Percentiles rank a stretch among this genome's conserved stretches.
Evolutionary conservation across 805 yeast genomes (phyloP).

Genomic region (Cyberlindnera veronae): DNA sequence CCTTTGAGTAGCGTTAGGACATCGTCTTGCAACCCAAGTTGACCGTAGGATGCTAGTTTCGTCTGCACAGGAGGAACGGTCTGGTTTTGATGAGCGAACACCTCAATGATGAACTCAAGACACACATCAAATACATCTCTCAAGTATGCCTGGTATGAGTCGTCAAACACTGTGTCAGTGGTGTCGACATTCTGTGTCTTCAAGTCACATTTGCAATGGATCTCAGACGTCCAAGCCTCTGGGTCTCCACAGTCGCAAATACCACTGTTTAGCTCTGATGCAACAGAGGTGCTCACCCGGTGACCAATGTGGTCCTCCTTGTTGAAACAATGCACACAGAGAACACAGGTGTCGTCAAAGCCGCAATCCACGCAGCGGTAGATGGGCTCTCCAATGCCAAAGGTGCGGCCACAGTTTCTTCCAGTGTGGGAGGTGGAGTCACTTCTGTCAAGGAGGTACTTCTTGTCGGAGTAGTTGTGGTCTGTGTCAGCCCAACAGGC

Average conservation of each 20-base stretch:
- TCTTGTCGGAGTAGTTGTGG: background rate
- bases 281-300: slow-evolving; percentile 47
- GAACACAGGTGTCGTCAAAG: slow-evolving; percentile 72
- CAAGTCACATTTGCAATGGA: slow-evolving; percentile 47
- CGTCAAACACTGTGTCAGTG: slow-evolving; percentile 26
- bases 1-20: background rate
- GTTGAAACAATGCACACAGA: slow-evolving; percentile 72
- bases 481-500: slow-evolving; percentile 8
- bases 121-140: slow-evolving; percentile 31
- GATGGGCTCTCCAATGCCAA: slow-evolving; percentile 59
- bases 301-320: slow-evolving; percentile 65
- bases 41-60: background rate
- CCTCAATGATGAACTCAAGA: slow-evolving; percentile 43
- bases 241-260: slow-evolving; percentile 78
- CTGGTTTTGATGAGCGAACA: slow-evolving; percentile 34
- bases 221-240: slow-evolving; percentile 60
- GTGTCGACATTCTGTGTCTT: no score
- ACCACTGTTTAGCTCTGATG: slow-evolving; percentile 35
- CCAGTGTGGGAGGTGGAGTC: slow-evolving; percentile 40
- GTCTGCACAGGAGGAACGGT: slow-evolving; percentile 36
- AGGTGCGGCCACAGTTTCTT: slow-evolving; percentile 66
- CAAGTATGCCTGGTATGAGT: slow-evolving; percentile 8
- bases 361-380: slow-evolving; percentile 77
- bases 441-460: slow-evolving; percentile 6
- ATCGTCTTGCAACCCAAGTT: slow-evolving; percentile 1